Evolutionary conservation across 768 basidiomycete species (phyloP).

Genomic region (Boletellus ananiceps): DNA sequence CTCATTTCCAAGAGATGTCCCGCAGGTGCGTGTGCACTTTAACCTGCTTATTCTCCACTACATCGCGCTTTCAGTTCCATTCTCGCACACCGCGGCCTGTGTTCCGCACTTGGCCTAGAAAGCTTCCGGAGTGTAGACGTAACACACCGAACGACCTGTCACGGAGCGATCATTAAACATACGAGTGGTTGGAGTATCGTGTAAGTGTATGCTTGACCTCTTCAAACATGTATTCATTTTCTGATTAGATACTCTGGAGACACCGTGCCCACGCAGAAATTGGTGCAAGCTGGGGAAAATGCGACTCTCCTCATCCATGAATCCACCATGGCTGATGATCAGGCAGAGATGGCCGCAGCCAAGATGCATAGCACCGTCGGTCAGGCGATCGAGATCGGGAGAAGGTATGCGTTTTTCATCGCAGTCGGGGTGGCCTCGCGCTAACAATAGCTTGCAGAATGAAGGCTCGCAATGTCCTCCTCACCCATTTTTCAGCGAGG

Average conservation of each 20-base stretch:
- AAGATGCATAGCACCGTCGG: slow-evolving; percentile 91
- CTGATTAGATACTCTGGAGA: slow-evolving; percentile 81
- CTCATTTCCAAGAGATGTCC: slow-evolving; percentile 1
- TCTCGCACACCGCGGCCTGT: slow-evolving; percentile 41
- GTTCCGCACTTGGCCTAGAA: slow-evolving; percentile 50
- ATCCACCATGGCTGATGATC: slow-evolving; percentile 86
- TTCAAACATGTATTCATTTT: not conserved
- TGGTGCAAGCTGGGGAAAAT: slow-evolving; percentile 58
- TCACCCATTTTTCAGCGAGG: slow-evolving; percentile 94
- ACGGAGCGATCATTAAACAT: slow-evolving; percentile 67
- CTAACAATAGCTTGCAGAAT: slow-evolving; percentile 47
- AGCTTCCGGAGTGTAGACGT: slow-evolving; percentile 69
- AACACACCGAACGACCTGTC: slow-evolving; percentile 65
- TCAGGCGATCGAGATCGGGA: slow-evolving; percentile 78
- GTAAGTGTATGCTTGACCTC: slow-evolving; percentile 20
- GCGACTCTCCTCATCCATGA: slow-evolving; percentile 91
- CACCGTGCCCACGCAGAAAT: slow-evolving; percentile 67
- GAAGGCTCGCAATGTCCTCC: slow-evolving; percentile 77
- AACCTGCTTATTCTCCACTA: not conserved
- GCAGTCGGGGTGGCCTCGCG: not conserved
- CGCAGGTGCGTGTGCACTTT: slow-evolving; percentile 3
- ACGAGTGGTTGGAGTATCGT: slow-evolving; percentile 48
- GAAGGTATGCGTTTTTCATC: slow-evolving; percentile 43
- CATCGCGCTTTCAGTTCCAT: slow-evolving; percentile 37
- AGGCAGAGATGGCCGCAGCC: slow-evolving; percentile 60